Evolutionary conservation across 768 basidiomycete genomes (phyloP).

Genomic region (Mycena venus): DNA sequence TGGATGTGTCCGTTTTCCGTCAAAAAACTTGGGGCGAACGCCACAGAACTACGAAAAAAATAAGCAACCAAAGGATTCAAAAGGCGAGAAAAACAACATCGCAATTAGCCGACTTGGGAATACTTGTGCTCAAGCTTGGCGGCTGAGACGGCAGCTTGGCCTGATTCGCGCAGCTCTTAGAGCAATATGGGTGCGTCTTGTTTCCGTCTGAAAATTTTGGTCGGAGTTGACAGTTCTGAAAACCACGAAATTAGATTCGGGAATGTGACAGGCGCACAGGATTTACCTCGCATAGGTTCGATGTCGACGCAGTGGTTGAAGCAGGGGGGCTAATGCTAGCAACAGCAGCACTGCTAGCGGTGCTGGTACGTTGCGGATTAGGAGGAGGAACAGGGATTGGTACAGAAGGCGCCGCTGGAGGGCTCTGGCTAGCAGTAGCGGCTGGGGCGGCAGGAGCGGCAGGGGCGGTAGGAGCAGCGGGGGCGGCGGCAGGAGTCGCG

Average conservation of each 20-base stretch:
- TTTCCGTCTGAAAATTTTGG: constrained; percentile 70
- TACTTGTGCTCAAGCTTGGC: constrained; percentile 34
- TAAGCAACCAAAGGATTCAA: constrained; percentile 12
- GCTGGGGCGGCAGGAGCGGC: constrained; percentile 40
- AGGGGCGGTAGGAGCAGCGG: no score
- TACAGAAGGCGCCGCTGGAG: constrained; percentile 44
- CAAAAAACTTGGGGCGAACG: constrained; percentile 69
- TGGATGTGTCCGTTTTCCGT: constrained; percentile 69
- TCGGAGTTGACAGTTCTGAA: constrained; percentile 66
- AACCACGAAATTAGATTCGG: constrained; percentile 6
- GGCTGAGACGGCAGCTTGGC: constrained; percentile 43
- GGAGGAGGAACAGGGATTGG: constrained; percentile 46
- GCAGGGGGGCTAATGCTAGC: constrained; percentile 43
- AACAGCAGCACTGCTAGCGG: constrained; percentile 37
- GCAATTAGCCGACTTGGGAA: constrained; percentile 57
- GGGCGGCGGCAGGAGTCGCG: constrained; percentile 37
- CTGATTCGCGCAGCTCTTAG: constrained; percentile 70
- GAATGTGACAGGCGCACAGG: constrained; percentile 13
- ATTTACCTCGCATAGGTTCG: constrained; percentile 64
- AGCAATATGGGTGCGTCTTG: constrained; percentile 70
- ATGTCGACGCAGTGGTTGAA: constrained; percentile 45
- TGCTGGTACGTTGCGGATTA: constrained; percentile 41
- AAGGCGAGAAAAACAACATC: constrained; percentile 52
- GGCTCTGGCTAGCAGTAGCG: constrained; percentile 36
- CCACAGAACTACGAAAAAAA: constrained; percentile 65